A percentile compares a stretch with the other conserved stretches of the same genome.
Evolutionary conservation across 768 basidiomycete genomes (phyloP).

Genomic region (Lactarius trivialis): DNA sequence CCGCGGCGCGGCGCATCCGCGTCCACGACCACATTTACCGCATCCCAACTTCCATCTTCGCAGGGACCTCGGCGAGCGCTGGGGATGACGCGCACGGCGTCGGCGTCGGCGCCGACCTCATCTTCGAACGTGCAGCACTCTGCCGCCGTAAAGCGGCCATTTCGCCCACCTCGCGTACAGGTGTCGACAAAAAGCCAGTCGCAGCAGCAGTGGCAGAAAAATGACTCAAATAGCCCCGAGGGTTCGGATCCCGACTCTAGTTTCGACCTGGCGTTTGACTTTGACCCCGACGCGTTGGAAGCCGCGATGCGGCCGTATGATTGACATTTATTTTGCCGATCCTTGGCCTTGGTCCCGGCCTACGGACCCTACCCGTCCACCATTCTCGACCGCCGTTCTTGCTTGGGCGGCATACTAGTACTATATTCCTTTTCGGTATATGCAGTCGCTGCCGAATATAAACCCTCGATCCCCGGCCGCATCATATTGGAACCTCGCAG

Average conservation of each 20-base stretch:
- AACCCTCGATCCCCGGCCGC: not conserved
- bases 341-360: not conserved
- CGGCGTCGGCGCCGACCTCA: not conserved
- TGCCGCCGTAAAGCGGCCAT: constrained; percentile 7
- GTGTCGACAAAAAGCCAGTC: not conserved
- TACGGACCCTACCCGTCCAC: not conserved
- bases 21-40: not conserved
- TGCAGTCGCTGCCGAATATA: not conserved
- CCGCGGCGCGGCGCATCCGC: not conserved
- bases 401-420: not conserved
- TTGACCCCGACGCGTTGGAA: constrained; percentile 17
- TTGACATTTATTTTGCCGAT: not conserved
- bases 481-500: not conserved
- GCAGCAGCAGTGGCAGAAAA: not conserved
- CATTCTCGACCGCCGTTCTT: not conserved
- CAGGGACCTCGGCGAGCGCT: constrained; percentile 7
- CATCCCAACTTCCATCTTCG: not conserved
- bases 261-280: constrained; percentile 16
- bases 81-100: constrained; percentile 11
- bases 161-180: constrained; percentile 6
- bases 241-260: constrained; percentile 14
- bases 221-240: not conserved
- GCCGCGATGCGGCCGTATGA: constrained; percentile 12
- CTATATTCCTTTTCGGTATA: not conserved
- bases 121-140: not conserved